Base-by-base conservation (phyloP, 1,284 basidiomycete species). In the Anthracocystis panici-leucophaei region DNA sequence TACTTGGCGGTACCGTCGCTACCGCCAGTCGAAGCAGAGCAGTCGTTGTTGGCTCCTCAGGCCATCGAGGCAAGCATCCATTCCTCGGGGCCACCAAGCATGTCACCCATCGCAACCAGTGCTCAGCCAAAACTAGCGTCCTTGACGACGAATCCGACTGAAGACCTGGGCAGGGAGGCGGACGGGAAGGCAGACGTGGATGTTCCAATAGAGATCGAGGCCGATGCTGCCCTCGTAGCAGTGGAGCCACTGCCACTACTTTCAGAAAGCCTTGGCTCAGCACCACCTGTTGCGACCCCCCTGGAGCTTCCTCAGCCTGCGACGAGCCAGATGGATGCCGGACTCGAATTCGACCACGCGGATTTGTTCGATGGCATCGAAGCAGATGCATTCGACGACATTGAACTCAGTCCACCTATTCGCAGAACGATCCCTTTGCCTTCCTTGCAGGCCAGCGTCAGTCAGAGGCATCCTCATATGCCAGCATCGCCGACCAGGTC, bases 281-380 rank as follows among this genome's bases (percentile, higher is more conserved):
- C 44, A 29, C 16, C 35, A 12, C 44, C 27, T 12, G 7, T 44
- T 27, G 1, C 20, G 6, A 29, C 27, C 10, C 16, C 20, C 2
- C 25, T 27, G 20, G 46, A 62, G 35, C 40, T 50, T 21, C 20
- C 29, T 8, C 27, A 40, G 6, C 25, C 20, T n/a, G 42, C 31
- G 25, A 42, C 40, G 3, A 57, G 11, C 14, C 49, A 40, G 14
- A 21, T 40, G 16, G 65, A 67, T 10, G 31, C 40, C 25, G 40
- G 27, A 2, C 18, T 57, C 41, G 48, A 63, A 8, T 33, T 68
- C 23, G 70, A 73, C 12, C 70, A 77, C 27, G 42, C 60, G 29
- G 42, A 62, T 11, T 52, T 77, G 10, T 77, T 77, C 42, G 70
- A 73, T 9, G 75, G 66, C 0, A 65, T 77, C 45, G 75, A 73